Percentiles rank a stretch among this genome's conserved stretches.
These are phyloP conservation scores for Clitoria ternatea DNA, from an alignment of 306 rosid genomes.

Conservation along the genomic window DNA sequence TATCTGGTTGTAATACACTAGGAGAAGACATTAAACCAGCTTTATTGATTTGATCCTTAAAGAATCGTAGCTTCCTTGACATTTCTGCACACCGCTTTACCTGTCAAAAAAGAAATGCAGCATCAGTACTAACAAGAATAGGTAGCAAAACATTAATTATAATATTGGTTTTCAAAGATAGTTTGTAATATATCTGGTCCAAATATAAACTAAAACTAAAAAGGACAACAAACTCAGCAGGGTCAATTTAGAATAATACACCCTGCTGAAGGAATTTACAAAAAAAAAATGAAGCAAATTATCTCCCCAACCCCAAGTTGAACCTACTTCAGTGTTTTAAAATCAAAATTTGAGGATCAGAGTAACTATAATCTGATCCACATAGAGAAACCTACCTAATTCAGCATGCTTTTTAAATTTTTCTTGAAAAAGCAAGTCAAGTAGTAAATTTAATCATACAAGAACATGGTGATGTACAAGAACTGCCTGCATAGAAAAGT, in stretches of 20 bases:
- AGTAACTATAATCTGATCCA: slow-evolving; percentile 1
- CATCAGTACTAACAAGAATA: background rate
- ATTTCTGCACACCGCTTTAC: slow-evolving; percentile 98
- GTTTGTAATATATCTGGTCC: background rate
- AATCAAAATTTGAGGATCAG: background rate
- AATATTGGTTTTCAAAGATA: too few species aligned
- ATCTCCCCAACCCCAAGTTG: background rate
- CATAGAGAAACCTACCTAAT: slow-evolving; percentile 8
- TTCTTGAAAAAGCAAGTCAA: slow-evolving; percentile 2
- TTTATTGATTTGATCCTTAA: slow-evolving; percentile 90
- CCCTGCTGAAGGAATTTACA: too few species aligned
- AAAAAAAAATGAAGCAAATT: background rate
- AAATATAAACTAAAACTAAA: background rate
- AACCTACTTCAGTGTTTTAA: slow-evolving; percentile 13
- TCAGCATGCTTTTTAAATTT: background rate
- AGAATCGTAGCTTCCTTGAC: slow-evolving; percentile 90
- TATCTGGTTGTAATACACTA: slow-evolving; percentile 59
- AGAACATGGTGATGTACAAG: background rate
- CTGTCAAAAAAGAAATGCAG: slow-evolving; percentile 45
- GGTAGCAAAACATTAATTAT: background rate
- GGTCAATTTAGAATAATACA: background rate
- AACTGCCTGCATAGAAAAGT: slow-evolving; percentile 14
- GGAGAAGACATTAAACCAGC: slow-evolving; percentile 64
- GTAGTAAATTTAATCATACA: background rate
- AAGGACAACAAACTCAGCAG: background rate